Conservation (phyloP, 1,139 yeast species). For the Protomyces pachydermus region DNA sequence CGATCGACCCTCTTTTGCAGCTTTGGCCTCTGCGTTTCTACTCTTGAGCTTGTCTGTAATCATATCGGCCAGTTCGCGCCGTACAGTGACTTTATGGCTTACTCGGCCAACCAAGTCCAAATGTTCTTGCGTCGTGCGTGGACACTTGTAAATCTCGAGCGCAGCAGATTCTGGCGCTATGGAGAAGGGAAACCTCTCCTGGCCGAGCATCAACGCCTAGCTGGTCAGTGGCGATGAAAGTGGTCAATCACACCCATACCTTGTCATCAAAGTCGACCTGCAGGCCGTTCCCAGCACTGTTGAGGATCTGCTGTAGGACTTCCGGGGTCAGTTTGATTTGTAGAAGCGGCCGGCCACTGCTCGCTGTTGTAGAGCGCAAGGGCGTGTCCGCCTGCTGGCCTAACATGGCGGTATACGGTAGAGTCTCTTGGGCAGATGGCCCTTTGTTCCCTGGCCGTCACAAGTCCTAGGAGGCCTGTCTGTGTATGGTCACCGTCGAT, state of each 20-base stretch:
- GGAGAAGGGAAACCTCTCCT: background rate
- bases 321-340: slow-evolving; percentile 21
- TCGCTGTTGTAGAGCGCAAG: background rate
- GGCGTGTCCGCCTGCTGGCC: background rate
- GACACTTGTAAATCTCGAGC: slow-evolving; percentile 4
- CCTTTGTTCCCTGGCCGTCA: background rate
- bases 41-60: slow-evolving; percentile 23
- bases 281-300: background rate
- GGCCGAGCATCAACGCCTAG: slow-evolving; percentile 7
- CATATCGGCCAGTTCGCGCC: slow-evolving; percentile 19
- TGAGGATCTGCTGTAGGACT: slow-evolving; percentile 7
- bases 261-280: slow-evolving; percentile 3
- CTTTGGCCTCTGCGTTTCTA: slow-evolving; percentile 23
- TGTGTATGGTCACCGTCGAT: background rate
- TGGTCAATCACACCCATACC: background rate
- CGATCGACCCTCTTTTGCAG: slow-evolving; percentile 25
- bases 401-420: background rate
- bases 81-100: slow-evolving; percentile 14
- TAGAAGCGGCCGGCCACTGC: background rate
- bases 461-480: background rate
- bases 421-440: too few species aligned
- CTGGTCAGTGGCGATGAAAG: background rate
- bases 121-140: background rate
- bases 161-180: slow-evolving; percentile 6
- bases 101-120: slow-evolving; percentile 19